These are phyloP conservation scores for Carallia brachiata DNA, from an alignment of 345 rosid genomes.

Conservation along the genomic window DNA sequence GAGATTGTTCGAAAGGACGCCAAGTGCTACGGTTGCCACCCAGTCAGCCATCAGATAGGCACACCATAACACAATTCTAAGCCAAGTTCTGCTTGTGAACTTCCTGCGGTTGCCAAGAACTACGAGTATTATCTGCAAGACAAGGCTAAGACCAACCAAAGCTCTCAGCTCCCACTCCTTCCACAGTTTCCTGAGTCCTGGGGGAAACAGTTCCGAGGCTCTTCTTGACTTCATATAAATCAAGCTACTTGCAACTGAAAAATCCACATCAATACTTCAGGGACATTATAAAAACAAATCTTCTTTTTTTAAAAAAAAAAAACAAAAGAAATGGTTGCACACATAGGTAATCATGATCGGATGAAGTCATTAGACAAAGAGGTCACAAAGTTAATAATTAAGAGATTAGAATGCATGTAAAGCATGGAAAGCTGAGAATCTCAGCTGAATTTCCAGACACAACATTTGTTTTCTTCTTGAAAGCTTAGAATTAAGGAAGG, in stretches of 20 bases:
- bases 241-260: conserved; percentile 10
- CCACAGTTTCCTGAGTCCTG: neutral
- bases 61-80: conserved; percentile 16
- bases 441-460: too few species aligned
- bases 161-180: conserved; percentile 30
- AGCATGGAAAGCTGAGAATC: too few species aligned
- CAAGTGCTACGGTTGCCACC: conserved; percentile 23
- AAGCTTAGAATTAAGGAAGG: too few species aligned
- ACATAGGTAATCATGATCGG: too few species aligned
- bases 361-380: too few species aligned
- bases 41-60: conserved; percentile 32
- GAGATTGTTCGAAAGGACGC: conserved; percentile 23
- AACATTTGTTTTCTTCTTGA: too few species aligned
- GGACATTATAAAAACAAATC: too few species aligned
- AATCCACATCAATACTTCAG: neutral
- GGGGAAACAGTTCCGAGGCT: neutral
- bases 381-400: too few species aligned
- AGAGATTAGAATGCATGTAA: too few species aligned
- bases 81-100: neutral
- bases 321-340: too few species aligned
- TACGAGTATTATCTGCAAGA: conserved; percentile 22
- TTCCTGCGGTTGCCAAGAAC: conserved; percentile 14
- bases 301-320: too few species aligned
- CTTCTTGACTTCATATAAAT: neutral
- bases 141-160: conserved; percentile 19